A percentile compares a stretch with the other conserved stretches of the same genome.
phyloP scores from a whole-genome alignment of 2,329 filamentous ascomycete species.

The Colletotrichum sp. region DNA sequence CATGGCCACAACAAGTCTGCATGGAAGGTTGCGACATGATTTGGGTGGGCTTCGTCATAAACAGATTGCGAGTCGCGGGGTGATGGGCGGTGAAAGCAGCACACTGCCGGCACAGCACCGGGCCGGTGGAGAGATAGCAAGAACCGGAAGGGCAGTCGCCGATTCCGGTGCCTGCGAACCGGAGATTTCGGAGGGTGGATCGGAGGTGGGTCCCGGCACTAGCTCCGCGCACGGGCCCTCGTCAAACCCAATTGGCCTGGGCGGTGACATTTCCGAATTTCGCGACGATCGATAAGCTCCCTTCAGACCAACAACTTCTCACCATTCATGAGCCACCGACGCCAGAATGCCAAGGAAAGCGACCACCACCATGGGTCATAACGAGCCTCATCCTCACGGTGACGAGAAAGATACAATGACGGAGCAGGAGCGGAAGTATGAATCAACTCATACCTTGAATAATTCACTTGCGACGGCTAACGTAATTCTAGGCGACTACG shows the following conservation, averaged over 20 bases:
- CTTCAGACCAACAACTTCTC: background rate
- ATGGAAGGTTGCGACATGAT: background rate
- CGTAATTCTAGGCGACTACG: constrained; percentile 28
- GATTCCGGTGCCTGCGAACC: background rate
- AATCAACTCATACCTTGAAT: background rate
- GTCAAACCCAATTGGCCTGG: background rate
- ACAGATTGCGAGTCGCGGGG: background rate
- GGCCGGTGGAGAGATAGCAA: background rate
- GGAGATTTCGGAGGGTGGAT: background rate
- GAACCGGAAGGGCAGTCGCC: background rate
- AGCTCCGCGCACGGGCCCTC: background rate
- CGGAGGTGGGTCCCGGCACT: background rate
- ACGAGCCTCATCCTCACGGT: accelerated
- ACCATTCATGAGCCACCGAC: background rate
- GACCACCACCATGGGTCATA: background rate
- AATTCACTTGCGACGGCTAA: background rate
- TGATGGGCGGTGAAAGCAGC: background rate
- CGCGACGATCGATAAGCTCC: background rate
- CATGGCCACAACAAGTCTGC: background rate
- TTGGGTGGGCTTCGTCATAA: background rate
- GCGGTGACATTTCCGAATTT: background rate
- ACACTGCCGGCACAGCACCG: background rate
- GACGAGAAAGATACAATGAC: background rate
- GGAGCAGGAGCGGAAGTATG: constrained; percentile 6
- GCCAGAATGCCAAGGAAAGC: background rate